Base-by-base conservation (phyloP, 495 filamentous ascomycete genomes). In the Elasticomyces elasticus region DNA sequence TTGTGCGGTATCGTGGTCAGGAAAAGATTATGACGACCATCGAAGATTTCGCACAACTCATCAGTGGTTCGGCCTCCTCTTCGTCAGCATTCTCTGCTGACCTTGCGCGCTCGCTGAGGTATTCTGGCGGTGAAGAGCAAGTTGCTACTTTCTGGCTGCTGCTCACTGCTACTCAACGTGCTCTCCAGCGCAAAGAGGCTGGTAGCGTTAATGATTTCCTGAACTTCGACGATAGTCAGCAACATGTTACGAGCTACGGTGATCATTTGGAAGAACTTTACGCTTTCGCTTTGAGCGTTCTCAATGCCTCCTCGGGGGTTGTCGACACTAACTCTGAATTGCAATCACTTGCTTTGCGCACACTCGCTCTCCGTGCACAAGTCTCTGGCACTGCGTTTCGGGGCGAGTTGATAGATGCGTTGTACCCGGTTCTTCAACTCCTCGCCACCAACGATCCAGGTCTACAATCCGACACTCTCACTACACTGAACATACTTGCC, bases 391-490 rank as follows among this genome's bases (percentile, higher is more conserved):
- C 56, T 46, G 79, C 78, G 6, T 99, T 96, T 66, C 80, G 86
- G 15, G 75, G 79, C 2, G 90, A 97, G 63, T 75, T 99, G 10
- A 85, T 95, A 52, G 92, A 99, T 56, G 83, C 88, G 1, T 74
- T 99, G 7, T 97, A 95, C 65, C 90, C 92, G 1, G 76, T 94
- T 19, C 73, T 94, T 0, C 86, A 95, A 45, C 78, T 88, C 30
- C 74, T 97, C n/a, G 89, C 88, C 5, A 90, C 87, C 3, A 73
- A 70, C 27, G 78, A 83, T 22, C 66, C 76, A 0, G 76, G 72
- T 6, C 74, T 97, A 4, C 83, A 89, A 56, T 74, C 76, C 17
- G 92, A 97, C 69, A 85, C 89, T 19, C 87, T 96, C 60, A 79
- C 80, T 3, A 87, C 84, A 43, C 77, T 99, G 2, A 89, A 95